A percentile compares a stretch with the other conserved stretches of the same genome.
These are phyloP conservation scores for Castanea sativa DNA, from an alignment of 306 rosid species.

Conservation along the genomic window DNA sequence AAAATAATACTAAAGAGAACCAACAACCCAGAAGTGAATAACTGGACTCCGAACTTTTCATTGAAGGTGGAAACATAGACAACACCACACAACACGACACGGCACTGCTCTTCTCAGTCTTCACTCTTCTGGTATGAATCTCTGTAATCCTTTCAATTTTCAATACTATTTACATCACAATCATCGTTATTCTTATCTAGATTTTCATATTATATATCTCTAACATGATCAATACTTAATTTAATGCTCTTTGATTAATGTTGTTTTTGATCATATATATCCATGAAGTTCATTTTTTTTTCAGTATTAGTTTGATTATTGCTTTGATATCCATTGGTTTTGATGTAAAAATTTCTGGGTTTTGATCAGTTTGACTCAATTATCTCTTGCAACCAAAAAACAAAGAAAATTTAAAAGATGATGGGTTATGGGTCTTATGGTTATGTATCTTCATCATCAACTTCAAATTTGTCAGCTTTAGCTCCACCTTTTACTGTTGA, in stretches of 20 bases:
- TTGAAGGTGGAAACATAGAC: slow-evolving; percentile 24
- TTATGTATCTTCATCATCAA: slow-evolving; percentile 34
- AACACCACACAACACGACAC: slow-evolving; percentile 21
- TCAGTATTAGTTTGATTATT: background rate
- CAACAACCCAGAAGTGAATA: background rate
- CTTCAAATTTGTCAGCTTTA: slow-evolving; percentile 72
- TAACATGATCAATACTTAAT: background rate
- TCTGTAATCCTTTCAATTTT: background rate
- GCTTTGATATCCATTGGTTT: background rate
- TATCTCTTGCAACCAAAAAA: slow-evolving; percentile 18
- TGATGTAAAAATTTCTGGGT: slow-evolving; percentile 19
- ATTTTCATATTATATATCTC: background rate
- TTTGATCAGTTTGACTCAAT: slow-evolving; percentile 30
- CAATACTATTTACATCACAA: background rate
- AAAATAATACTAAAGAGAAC: too few species aligned
- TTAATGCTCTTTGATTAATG: slow-evolving; percentile 3
- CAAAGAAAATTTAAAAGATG: slow-evolving; percentile 38
- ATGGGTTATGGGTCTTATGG: slow-evolving; percentile 52
- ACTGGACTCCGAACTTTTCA: background rate
- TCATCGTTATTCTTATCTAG: background rate
- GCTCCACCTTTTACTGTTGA: slow-evolving; percentile 79
- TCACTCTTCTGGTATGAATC: slow-evolving; percentile 26
- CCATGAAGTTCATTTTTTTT: background rate
- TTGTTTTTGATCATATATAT: background rate
- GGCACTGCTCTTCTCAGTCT: background rate